These are phyloP conservation scores for Gymnopilus dilepis DNA, from an alignment of 768 basidiomycete genomes.

Conservation along the genomic window DNA sequence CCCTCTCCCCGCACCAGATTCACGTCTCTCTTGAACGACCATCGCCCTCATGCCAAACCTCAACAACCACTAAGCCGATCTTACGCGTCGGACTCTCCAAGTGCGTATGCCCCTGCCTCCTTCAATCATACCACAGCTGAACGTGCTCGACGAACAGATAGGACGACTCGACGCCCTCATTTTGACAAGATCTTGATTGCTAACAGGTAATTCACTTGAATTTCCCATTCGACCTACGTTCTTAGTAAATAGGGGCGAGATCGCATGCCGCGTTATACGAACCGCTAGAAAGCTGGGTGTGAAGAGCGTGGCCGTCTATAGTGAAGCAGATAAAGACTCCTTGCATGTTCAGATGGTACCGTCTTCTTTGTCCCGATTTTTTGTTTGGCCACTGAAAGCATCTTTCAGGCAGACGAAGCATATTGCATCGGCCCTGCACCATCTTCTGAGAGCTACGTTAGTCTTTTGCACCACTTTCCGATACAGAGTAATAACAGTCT, in stretches of 20 bases:
- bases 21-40: background rate
- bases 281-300: constrained; percentile 89
- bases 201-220: constrained; percentile 60
- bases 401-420: constrained; percentile 78
- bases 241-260: constrained; percentile 73
- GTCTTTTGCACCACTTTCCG: constrained; percentile 32
- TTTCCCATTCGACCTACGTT: background rate
- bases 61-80: constrained; percentile 10
- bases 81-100: constrained; percentile 35
- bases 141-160: background rate
- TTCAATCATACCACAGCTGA: background rate
- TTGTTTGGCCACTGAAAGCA: background rate
- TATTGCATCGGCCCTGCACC: constrained; percentile 93
- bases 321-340: constrained; percentile 81
- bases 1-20: background rate
- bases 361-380: constrained; percentile 5
- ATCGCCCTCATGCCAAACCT: background rate
- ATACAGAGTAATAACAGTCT: background rate
- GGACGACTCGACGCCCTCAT: constrained; percentile 45
- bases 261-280: constrained; percentile 93
- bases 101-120: constrained; percentile 24
- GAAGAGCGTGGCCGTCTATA: constrained; percentile 91
- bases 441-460: constrained; percentile 86
- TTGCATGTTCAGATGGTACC: constrained; percentile 82
- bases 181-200: constrained; percentile 94